These are phyloP conservation scores for Orbilia quercus DNA, from an alignment of 2,329 filamentous ascomycete species.

Conservation along the genomic window DNA sequence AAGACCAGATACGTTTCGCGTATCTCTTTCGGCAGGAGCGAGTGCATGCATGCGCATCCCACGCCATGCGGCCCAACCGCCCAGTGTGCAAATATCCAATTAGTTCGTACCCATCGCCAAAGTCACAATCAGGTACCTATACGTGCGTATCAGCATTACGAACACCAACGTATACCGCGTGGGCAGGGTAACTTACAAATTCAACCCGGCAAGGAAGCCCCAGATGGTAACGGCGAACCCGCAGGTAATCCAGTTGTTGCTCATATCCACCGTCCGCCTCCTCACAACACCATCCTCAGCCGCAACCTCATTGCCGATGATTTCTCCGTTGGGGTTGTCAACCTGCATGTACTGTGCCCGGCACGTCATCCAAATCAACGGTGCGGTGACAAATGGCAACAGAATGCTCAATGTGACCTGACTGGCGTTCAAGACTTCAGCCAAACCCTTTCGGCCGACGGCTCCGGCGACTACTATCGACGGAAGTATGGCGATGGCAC, in stretches of 20 bases:
- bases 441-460: constrained; percentile 77
- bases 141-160: too few species aligned
- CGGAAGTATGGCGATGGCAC: constrained; percentile 82
- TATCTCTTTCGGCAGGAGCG: too few species aligned
- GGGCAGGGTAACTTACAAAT: constrained; percentile 63
- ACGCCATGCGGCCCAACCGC: not conserved
- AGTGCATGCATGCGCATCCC: not conserved
- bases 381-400: constrained; percentile 83
- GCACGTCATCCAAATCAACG: constrained; percentile 86
- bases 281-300: constrained; percentile 58
- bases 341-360: constrained; percentile 83
- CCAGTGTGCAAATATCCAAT: not conserved
- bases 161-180: constrained; percentile 1
- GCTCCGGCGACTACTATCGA: constrained; percentile 85
- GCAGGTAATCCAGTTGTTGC: constrained; percentile 75
- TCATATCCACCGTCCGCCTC: constrained; percentile 70
- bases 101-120: constrained; percentile 35
- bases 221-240: constrained; percentile 73
- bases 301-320: constrained; percentile 59
- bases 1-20: too few species aligned
- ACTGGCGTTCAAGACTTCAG: constrained; percentile 76
- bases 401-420: constrained; percentile 84
- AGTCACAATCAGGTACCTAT: constrained; percentile 50
- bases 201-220: constrained; percentile 80
- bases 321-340: constrained; percentile 58